These are phyloP conservation scores for Penicillium sp. DNA, from an alignment of 2,329 filamentous ascomycete genomes.

Conservation along the genomic window DNA sequence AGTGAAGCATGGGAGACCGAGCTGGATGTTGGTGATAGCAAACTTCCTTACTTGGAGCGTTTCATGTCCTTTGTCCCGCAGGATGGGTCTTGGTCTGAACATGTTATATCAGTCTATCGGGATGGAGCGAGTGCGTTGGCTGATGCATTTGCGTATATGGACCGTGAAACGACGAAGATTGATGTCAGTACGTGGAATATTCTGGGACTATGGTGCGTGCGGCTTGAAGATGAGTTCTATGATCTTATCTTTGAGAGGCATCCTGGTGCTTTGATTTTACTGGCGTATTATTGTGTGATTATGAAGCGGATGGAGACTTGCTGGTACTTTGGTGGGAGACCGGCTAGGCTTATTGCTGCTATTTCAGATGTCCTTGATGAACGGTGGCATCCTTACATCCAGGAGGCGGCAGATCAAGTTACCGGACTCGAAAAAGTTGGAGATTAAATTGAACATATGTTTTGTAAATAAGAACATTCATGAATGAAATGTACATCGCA, in stretches of 20 bases:
- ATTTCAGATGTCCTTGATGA: constrained; percentile 3
- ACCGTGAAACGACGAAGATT: constrained; percentile 12
- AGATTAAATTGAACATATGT: not conserved
- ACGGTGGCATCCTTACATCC: constrained; percentile 3
- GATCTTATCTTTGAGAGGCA: constrained; percentile 30
- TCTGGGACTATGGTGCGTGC: constrained; percentile 37
- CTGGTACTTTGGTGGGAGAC: constrained; percentile 9
- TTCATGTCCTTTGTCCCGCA: constrained; percentile 7
- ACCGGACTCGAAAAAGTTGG: not conserved
- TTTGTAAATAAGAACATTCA: not conserved
- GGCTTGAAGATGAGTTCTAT: constrained; percentile 33
- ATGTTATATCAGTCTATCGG: constrained; percentile 1
- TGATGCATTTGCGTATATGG: constrained; percentile 8
- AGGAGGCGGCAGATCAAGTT: constrained; percentile 3
- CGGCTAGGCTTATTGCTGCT: constrained; percentile 1
- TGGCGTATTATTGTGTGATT: constrained; percentile 35
- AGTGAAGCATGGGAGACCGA: constrained; percentile 33
- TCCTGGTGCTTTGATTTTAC: constrained; percentile 36
- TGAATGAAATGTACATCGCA: not conserved
- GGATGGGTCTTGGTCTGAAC: constrained; percentile 1
- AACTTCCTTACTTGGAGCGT: constrained; percentile 3
- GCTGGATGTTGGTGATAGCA: not conserved
- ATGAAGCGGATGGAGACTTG: constrained; percentile 4
- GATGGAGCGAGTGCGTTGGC: constrained; percentile 6
- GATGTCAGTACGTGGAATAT: constrained; percentile 29